phyloP scores from a whole-genome alignment of 1,284 basidiomycete species.

The Mixia osmundae region DNA sequence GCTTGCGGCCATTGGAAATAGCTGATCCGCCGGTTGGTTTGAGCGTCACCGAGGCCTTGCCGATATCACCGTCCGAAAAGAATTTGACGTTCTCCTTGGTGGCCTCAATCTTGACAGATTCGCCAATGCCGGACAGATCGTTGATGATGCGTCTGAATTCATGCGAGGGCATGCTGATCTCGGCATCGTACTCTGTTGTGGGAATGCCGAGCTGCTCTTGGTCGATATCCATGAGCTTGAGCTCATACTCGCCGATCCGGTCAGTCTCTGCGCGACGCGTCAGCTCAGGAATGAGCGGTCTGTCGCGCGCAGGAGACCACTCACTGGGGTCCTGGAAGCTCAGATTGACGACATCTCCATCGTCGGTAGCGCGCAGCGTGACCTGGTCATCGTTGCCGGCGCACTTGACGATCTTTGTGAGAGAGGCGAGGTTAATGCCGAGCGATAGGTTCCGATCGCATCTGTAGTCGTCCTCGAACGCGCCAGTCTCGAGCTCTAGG shows the following conservation, averaged over 20 bases:
- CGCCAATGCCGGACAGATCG: conserved; percentile 76
- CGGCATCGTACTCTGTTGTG: conserved; percentile 94
- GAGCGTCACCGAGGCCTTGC: conserved; percentile 67
- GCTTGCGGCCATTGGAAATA: conserved; percentile 17
- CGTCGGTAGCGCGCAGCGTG: conserved; percentile 75
- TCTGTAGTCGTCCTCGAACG: conserved; percentile 59
- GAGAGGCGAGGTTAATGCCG: conserved; percentile 37
- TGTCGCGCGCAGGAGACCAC: conserved; percentile 19
- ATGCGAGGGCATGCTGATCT: conserved; percentile 59
- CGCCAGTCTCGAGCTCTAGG: conserved; percentile 46
- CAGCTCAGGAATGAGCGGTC: background rate
- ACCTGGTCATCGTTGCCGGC: conserved; percentile 91
- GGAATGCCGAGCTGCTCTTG: conserved; percentile 86
- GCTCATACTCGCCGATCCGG: conserved; percentile 90
- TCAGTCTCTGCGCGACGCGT: conserved; percentile 41
- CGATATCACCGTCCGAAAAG: conserved; percentile 76
- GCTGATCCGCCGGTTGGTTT: conserved; percentile 36
- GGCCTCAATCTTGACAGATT: conserved; percentile 86
- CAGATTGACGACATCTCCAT: conserved; percentile 69
- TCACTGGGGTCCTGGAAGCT: conserved; percentile 76
- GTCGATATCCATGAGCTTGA: conserved; percentile 99
- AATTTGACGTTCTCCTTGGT: conserved; percentile 94
- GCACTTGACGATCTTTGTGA: conserved; percentile 91
- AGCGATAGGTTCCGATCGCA: conserved; percentile 71
- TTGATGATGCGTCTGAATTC: conserved; percentile 87